phyloP scores from a whole-genome alignment of 768 basidiomycete genomes.

The Hydnomerulius pinastri region DNA sequence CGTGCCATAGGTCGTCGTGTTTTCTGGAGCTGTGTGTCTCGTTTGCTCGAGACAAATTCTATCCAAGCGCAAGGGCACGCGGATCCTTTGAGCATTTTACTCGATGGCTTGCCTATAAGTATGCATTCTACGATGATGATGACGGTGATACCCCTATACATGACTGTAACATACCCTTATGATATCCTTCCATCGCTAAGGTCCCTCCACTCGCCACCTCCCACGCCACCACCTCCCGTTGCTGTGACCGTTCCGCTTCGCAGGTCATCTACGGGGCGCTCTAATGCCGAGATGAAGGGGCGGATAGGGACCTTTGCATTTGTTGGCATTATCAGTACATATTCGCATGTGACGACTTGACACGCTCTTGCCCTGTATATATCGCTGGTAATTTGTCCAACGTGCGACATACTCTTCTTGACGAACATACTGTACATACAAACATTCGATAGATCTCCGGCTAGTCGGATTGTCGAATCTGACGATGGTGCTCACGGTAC shows the following conservation, averaged over 20 bases:
- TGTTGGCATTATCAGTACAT: neutral
- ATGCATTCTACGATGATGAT: neutral
- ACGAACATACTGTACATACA: neutral
- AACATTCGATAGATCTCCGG: neutral
- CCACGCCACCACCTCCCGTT: too few species aligned
- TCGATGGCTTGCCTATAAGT: neutral
- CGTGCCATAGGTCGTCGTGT: slow-evolving; percentile 11
- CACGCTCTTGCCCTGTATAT: neutral
- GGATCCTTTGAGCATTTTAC: slow-evolving; percentile 1
- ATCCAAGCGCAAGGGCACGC: slow-evolving; percentile 8
- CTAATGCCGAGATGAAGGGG: neutral
- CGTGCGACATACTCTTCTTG: too few species aligned
- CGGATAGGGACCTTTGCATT: neutral
- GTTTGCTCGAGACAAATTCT: slow-evolving; percentile 6
- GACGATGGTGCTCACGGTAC: neutral
- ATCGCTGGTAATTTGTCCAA: neutral
- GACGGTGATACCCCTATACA: neutral
- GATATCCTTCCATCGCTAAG: neutral
- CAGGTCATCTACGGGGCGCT: neutral
- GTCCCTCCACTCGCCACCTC: too few species aligned
- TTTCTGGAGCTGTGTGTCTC: slow-evolving; percentile 11
- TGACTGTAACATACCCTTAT: neutral
- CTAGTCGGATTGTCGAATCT: neutral
- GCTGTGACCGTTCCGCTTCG: too few species aligned
- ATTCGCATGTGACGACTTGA: neutral